A percentile compares a stretch with the other conserved stretches of the same genome.
Conservation (phyloP, 495 filamentous ascomycete species). For the Aspergillus biplanus region DNA sequence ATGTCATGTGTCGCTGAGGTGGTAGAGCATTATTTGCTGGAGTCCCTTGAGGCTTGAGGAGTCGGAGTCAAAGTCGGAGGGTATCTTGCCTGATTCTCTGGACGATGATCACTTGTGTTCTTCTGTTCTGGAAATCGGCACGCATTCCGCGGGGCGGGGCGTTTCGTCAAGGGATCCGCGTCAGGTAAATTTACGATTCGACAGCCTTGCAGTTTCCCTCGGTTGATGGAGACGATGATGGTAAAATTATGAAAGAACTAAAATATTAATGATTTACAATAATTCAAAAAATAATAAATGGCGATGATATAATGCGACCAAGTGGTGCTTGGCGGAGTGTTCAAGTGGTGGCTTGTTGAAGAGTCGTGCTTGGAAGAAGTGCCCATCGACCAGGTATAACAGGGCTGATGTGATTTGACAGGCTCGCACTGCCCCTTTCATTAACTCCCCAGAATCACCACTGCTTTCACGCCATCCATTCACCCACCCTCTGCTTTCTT, state of each 20-base stretch:
- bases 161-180: slow-evolving; percentile 10
- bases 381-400: background rate
- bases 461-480: background rate
- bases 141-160: slow-evolving; percentile 11
- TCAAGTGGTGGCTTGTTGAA: background rate
- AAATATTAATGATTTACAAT: no score
- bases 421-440: background rate
- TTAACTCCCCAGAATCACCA: background rate
- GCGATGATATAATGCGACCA: no score
- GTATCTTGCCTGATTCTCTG: no score
- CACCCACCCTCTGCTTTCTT: background rate
- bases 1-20: background rate
- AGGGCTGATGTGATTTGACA: background rate
- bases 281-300: no score
- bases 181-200: slow-evolving; percentile 14
- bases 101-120: background rate
- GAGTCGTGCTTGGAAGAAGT: background rate
- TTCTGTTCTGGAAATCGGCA: slow-evolving; percentile 9
- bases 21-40: no score
- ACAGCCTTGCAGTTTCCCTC: slow-evolving; percentile 9
- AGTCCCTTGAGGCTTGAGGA: no score
- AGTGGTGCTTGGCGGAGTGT: no score
- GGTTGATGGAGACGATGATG: no score
- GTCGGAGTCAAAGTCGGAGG: no score
- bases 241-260: no score